Conservation (phyloP, 805 yeast genomes). For the Phaffomyces antillensis region DNA sequence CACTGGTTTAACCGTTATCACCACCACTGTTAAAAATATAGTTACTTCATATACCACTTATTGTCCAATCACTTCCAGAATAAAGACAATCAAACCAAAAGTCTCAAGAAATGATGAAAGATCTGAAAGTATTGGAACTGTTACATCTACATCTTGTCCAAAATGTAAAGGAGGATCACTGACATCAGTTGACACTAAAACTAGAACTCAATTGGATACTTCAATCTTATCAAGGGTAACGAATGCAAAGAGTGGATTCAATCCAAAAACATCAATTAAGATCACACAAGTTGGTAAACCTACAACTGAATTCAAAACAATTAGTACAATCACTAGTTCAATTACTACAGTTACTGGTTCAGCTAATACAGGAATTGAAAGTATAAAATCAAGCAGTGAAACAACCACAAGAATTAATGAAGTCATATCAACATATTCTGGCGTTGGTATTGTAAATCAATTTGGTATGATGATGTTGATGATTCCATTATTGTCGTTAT, state of each 20-base stretch:
- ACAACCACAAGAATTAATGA: not conserved
- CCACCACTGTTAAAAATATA: slow-evolving; percentile 23
- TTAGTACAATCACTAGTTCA: not conserved
- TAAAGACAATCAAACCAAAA: slow-evolving; percentile 1
- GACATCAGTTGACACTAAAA: not conserved
- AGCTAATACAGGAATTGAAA: not conserved
- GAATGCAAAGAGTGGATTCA: not conserved
- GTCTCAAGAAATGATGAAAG: no score
- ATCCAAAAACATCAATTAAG: not conserved
- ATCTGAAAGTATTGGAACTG: no score
- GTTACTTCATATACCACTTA: slow-evolving; percentile 25
- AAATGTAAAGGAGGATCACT: not conserved
- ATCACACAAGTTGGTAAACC: not conserved
- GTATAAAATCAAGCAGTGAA: no score
- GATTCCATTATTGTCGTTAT: not conserved
- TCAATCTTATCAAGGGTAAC: not conserved
- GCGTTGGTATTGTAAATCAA: not conserved
- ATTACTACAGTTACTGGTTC: not conserved
- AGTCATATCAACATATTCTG: not conserved
- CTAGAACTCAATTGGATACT: not conserved
- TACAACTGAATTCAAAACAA: not conserved
- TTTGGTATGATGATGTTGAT: not conserved
- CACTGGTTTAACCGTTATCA: slow-evolving; percentile 25
- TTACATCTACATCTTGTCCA: not conserved
- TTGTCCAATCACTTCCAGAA: slow-evolving; percentile 8